These are phyloP conservation scores for Diaporthe capsici DNA, from an alignment of 2,329 filamentous ascomycete genomes.

Conservation along the genomic window DNA sequence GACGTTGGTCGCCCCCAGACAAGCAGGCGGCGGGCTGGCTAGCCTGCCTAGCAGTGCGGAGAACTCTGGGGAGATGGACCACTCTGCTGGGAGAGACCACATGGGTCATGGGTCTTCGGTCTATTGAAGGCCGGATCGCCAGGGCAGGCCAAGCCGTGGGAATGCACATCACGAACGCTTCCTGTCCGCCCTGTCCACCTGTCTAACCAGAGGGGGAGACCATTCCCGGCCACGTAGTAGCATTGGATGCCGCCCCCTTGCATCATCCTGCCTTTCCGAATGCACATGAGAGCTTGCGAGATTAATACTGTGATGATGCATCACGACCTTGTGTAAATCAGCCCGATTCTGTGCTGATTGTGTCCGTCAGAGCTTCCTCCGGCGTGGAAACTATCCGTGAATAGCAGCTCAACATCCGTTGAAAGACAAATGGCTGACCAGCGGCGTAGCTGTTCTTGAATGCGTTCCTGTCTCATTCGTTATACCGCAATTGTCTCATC, in stretches of 20 bases:
- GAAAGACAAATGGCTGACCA: not conserved
- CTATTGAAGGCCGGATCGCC: constrained; percentile 28
- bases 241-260: not conserved
- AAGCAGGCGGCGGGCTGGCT: constrained; percentile 16
- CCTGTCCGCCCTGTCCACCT: not conserved
- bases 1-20: constrained; percentile 17
- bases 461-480: not conserved
- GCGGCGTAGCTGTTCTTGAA: not conserved
- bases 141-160: constrained; percentile 19
- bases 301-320: not conserved
- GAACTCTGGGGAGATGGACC: constrained; percentile 27
- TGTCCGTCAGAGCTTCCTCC: not conserved
- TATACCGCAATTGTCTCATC: not conserved
- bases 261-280: not conserved
- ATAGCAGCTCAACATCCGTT: not conserved
- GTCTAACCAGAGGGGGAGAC: not conserved
- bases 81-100: constrained; percentile 12
- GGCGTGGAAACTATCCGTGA: too few species aligned
- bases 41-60: constrained; percentile 21
- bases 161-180: constrained; percentile 18
- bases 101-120: constrained; percentile 33
- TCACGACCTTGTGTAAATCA: not conserved
- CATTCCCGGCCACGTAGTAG: not conserved
- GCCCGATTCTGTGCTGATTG: not conserved
- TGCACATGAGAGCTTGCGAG: not conserved